Base-by-base conservation (phyloP, 2,329 filamentous ascomycete species). In the Aspergillus sp. region DNA sequence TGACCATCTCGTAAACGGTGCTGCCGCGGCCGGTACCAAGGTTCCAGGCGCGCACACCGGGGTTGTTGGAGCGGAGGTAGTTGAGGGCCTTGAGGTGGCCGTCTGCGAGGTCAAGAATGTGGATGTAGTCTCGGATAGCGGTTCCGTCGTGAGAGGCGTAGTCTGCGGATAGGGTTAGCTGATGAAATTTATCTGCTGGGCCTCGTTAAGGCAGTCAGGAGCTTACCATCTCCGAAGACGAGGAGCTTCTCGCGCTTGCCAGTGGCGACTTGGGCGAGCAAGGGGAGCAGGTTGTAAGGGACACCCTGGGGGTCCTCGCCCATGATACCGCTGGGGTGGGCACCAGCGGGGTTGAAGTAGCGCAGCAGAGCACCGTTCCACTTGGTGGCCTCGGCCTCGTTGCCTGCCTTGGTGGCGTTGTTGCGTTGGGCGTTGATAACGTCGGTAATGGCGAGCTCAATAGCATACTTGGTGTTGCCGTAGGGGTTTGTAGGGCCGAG, bases 401-500 rank as follows among this genome's bases (percentile, higher is more conserved):
- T 88, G 62, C 90, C 90, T 15, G 84, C 87, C 82, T 96, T 96
- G 78, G 87, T 84, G 56, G 87, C 82, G 68, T 91, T 93, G 76
- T 85, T 89, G 68, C 93, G 89, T 81, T 97, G 88, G 17, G 93
- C 90, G 58, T 90, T 88, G 77, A 98, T 85, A 69, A 91, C 87
- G 77, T 99, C 95, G 66, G 88, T 92, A 75, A 99, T 97, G 76
- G 96, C 88, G 65, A 82, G 84, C 82, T 99, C 95, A 62, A 96
- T 92, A 66, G 88, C 90, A 70, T 90, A 88, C 82, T 99, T 99
- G 64, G 95, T 99, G 78, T 91, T 91, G 63, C 95, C 96, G 78
- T 99, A 99, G 24, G 93, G 92, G 83, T 98, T 99, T 66, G 95
- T 99, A 14, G 95, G 91, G 52, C 92, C 93, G 62, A 96, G 91